phyloP scores from a whole-genome alignment of 495 filamentous ascomycete species.

The Xylaria flabelliformis region DNA sequence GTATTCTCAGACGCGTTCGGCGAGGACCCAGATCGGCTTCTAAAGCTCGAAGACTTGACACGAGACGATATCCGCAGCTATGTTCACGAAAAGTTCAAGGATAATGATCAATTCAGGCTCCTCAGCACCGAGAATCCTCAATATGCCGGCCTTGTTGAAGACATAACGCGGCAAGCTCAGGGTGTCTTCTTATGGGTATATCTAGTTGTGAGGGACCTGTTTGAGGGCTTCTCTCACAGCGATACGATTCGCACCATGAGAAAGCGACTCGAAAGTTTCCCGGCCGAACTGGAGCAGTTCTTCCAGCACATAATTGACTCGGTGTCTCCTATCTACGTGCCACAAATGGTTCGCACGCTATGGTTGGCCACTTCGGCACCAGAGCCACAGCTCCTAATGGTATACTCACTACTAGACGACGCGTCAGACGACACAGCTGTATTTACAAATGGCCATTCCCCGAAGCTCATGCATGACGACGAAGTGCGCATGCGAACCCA shows the following conservation, averaged over 20 bases:
- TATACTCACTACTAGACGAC: conserved; percentile 27
- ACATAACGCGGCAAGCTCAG: conserved; percentile 39
- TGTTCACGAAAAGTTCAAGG: conserved; percentile 31
- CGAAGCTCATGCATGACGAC: neutral
- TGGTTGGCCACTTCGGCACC: conserved; percentile 19
- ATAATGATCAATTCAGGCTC: conserved; percentile 15
- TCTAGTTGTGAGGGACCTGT: conserved; percentile 34
- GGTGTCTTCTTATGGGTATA: conserved; percentile 55
- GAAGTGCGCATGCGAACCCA: neutral
- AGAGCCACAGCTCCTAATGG: conserved; percentile 22
- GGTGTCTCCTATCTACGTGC: conserved; percentile 12
- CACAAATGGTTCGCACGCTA: conserved; percentile 13
- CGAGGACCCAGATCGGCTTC: neutral
- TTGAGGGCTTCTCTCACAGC: conserved; percentile 30
- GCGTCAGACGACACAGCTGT: neutral
- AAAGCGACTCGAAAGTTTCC: conserved; percentile 28
- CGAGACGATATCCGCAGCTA: conserved; percentile 43
- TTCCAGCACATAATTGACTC: conserved; percentile 34
- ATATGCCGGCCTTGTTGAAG: conserved; percentile 24
- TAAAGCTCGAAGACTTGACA: conserved; percentile 38
- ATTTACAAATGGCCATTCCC: neutral
- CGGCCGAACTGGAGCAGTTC: conserved; percentile 34
- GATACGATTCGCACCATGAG: conserved; percentile 34
- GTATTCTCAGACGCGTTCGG: conserved; percentile 51
- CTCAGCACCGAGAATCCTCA: neutral